phyloP scores from a whole-genome alignment of 2,329 filamentous ascomycete species.

The Graphiopsis chlorocephala region DNA sequence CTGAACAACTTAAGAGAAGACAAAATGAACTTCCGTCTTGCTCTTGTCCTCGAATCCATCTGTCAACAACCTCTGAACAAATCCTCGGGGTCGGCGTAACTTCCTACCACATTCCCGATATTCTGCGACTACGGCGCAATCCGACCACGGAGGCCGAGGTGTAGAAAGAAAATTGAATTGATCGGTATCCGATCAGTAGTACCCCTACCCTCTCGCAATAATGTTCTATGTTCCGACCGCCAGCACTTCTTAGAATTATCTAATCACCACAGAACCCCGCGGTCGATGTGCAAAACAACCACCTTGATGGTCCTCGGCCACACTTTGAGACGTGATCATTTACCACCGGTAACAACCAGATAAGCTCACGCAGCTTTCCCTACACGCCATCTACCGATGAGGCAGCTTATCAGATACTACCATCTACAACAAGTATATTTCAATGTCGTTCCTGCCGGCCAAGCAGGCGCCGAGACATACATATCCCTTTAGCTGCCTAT shows the following conservation, averaged over 20 bases:
- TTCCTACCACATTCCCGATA: not conserved
- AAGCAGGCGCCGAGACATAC: constrained; percentile 7
- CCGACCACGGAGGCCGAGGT: not conserved
- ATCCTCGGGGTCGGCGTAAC: not conserved
- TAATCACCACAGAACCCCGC: not conserved
- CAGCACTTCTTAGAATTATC: not conserved
- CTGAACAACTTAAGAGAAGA: not conserved
- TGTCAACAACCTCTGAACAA: not conserved
- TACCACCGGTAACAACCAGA: not conserved
- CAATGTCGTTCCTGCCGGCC: constrained; percentile 1
- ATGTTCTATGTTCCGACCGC: not conserved
- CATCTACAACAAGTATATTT: not conserved
- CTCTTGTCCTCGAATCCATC: not conserved
- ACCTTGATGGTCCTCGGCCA: not conserved
- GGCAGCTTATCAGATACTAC: not conserved
- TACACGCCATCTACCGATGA: not conserved
- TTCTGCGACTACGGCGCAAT: not conserved
- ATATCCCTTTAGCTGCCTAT: constrained; percentile 3
- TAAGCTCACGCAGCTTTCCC: not conserved
- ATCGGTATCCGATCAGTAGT: not conserved
- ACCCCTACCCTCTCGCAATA: not conserved
- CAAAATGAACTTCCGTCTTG: not conserved
- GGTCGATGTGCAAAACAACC: not conserved
- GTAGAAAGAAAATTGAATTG: not conserved
- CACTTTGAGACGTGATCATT: not conserved